Evolutionary conservation across 2,329 filamentous ascomycete species (phyloP).

Genomic region (Colletotrichum sp.): DNA sequence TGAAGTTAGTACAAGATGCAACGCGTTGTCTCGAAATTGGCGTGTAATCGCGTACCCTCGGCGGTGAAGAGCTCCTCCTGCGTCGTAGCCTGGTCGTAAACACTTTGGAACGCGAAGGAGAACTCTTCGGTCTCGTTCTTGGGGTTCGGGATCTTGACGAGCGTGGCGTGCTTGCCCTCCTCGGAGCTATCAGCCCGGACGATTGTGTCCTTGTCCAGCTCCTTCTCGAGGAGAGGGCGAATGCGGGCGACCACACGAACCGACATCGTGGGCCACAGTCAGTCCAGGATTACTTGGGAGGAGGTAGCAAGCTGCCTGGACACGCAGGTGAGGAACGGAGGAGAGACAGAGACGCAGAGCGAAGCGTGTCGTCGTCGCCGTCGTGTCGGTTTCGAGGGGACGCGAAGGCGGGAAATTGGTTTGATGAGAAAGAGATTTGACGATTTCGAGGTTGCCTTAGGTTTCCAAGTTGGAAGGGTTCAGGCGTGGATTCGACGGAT

Average conservation of each 20-base stretch:
- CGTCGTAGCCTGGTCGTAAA: slow-evolving; percentile 80
- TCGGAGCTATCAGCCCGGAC: slow-evolving; percentile 71
- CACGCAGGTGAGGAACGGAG: neutral
- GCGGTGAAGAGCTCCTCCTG: slow-evolving; percentile 89
- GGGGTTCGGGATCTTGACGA: slow-evolving; percentile 90
- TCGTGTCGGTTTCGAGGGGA: neutral
- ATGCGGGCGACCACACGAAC: slow-evolving; percentile 92
- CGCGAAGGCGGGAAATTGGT: slow-evolving; percentile 1
- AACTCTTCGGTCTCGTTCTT: slow-evolving; percentile 92
- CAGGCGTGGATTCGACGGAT: neutral
- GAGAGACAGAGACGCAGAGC: neutral
- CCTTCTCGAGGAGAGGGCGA: slow-evolving; percentile 83
- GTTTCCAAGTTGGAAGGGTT: neutral
- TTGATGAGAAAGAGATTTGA: slow-evolving; percentile 6
- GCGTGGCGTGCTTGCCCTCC: slow-evolving; percentile 63
- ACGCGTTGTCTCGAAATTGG: slow-evolving; percentile 1
- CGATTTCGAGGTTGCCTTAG: neutral
- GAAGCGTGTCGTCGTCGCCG: neutral
- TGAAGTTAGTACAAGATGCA: neutral
- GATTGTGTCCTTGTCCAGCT: slow-evolving; percentile 87
- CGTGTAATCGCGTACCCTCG: slow-evolving; percentile 68
- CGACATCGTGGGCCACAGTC: slow-evolving; percentile 48
- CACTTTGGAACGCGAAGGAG: slow-evolving; percentile 92
- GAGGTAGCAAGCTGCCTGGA: neutral
- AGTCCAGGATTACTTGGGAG: neutral